phyloP scores from a whole-genome alignment of 1,284 basidiomycete genomes.

The Meira miltonrushii region DNA sequence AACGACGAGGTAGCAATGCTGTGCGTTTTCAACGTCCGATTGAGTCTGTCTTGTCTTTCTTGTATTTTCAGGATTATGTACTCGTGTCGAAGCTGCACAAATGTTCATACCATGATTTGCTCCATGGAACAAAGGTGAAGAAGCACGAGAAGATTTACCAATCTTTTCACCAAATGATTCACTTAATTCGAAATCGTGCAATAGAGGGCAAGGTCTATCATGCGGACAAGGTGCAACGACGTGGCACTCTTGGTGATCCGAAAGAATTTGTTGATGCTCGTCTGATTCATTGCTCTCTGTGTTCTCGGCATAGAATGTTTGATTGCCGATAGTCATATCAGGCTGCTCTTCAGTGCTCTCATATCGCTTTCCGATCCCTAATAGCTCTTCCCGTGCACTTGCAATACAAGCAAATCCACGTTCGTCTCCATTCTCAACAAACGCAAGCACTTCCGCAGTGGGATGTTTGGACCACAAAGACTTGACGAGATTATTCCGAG shows the following conservation, averaged over 20 bases:
- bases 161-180: constrained; percentile 1
- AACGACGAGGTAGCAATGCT: constrained; percentile 86
- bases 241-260: not conserved
- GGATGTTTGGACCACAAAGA: constrained; percentile 75
- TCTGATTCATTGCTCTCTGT: constrained; percentile 33
- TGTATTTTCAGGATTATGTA: not conserved
- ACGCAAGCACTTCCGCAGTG: constrained; percentile 62
- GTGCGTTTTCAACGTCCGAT: constrained; percentile 74
- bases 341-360: constrained; percentile 36
- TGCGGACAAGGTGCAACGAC: constrained; percentile 66
- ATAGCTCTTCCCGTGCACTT: constrained; percentile 73
- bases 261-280: constrained; percentile 4
- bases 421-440: constrained; percentile 77
- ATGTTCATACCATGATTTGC: constrained; percentile 4
- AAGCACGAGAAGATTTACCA: not conserved
- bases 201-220: constrained; percentile 73
- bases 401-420: constrained; percentile 75
- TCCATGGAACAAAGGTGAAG: constrained; percentile 7
- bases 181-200: constrained; percentile 49
- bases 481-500: constrained; percentile 66
- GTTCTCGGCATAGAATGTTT: constrained; percentile 18
- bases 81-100: constrained; percentile 5
- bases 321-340: constrained; percentile 54
- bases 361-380: constrained; percentile 74
- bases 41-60: constrained; percentile 8